Percentiles rank a stretch among this genome's conserved stretches.
Evolutionary conservation across 2,329 filamentous ascomycete genomes (phyloP).

Genomic region (Ophiostoma montium): DNA sequence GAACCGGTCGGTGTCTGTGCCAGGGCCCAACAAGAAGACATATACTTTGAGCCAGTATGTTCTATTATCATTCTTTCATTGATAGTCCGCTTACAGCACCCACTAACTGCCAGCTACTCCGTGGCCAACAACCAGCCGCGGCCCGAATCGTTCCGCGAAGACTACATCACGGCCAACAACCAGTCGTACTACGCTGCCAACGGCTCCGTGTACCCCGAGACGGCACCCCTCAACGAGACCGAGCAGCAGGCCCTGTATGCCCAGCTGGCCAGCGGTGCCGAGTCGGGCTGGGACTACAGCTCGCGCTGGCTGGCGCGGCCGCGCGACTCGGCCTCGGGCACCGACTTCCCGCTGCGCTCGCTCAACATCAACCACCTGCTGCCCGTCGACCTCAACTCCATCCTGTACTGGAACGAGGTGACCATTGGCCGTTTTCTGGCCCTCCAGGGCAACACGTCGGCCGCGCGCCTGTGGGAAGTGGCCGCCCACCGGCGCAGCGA

Average conservation of each 20-base stretch:
- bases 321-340: slow-evolving; percentile 40
- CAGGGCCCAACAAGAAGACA: slow-evolving; percentile 27
- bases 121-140: slow-evolving; percentile 52
- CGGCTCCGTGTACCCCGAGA: slow-evolving; percentile 44
- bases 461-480: slow-evolving; percentile 30
- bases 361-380: slow-evolving; percentile 45
- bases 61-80: neutral
- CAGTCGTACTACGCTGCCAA: slow-evolving; percentile 43
- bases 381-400: slow-evolving; percentile 54
- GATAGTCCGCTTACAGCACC: neutral
- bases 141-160: slow-evolving; percentile 53
- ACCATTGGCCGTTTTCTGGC: slow-evolving; percentile 42
- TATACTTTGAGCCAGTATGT: slow-evolving; percentile 42
- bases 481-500: slow-evolving; percentile 34
- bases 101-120: slow-evolving; percentile 28
- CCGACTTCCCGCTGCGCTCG: slow-evolving; percentile 51
- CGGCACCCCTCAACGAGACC: slow-evolving; percentile 33
- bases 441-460: slow-evolving; percentile 33
- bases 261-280: slow-evolving; percentile 50
- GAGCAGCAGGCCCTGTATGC: slow-evolving; percentile 41
- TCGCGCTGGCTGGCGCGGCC: slow-evolving; percentile 44
- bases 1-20: slow-evolving; percentile 44
- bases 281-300: slow-evolving; percentile 52
- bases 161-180: slow-evolving; percentile 53
- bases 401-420: slow-evolving; percentile 51